Evolutionary conservation across 768 basidiomycete species (phyloP).

Genomic region (Tylopilus sp.): DNA sequence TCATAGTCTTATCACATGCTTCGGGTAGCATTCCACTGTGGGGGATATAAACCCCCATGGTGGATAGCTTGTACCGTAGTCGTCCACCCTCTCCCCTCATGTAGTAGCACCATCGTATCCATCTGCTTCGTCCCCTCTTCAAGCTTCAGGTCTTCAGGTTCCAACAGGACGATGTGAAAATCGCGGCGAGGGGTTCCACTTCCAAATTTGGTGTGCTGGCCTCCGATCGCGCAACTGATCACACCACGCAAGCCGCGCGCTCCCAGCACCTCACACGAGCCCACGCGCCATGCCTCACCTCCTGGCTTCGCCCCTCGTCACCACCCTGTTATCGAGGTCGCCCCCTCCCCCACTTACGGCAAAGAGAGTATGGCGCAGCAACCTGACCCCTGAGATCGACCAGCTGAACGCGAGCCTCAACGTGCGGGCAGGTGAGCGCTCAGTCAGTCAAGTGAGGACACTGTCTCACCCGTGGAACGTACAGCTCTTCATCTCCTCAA

Average conservation of each 20-base stretch:
- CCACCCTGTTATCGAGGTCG: constrained; percentile 13
- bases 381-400: constrained; percentile 19
- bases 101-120: too few species aligned
- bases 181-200: too few species aligned
- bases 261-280: not conserved
- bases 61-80: too few species aligned
- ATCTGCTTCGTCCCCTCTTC: too few species aligned
- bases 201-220: not conserved
- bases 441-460: not conserved
- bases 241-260: too few species aligned
- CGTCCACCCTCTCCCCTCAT: too few species aligned
- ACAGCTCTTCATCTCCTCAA: constrained; percentile 19
- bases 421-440: constrained; percentile 10
- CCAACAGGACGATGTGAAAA: not conserved
- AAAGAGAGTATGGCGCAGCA: not conserved
- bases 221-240: too few species aligned
- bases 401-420: constrained; percentile 11
- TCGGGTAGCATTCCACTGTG: too few species aligned
- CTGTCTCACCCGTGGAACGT: not conserved
- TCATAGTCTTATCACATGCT: too few species aligned
- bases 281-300: not conserved
- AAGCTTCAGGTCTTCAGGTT: too few species aligned
- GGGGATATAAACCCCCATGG: too few species aligned
- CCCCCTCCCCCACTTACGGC: constrained; percentile 13
- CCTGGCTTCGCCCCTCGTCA: not conserved